Base-by-base conservation (phyloP, 768 basidiomycete species). In the Amanita subjunquillea region DNA sequence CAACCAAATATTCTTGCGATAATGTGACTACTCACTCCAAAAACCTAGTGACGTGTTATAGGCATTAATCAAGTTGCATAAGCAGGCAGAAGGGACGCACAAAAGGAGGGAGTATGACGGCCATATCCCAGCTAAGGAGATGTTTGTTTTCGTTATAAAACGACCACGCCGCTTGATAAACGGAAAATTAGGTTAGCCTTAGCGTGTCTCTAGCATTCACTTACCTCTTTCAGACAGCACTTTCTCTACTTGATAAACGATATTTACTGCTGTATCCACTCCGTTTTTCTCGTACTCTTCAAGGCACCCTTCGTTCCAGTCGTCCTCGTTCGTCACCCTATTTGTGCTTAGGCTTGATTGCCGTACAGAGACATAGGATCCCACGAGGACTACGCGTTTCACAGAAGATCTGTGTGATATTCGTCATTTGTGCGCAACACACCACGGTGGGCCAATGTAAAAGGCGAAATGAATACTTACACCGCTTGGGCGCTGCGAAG, bases 371-470 rank as follows among this genome's bases (percentile, higher is more conserved):
- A 77, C 84, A 46, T 63, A 68, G 1, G 85, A 87, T 8, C 80
- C 81, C 0, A 84, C 85, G 53, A 87, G 64, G 6, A 90, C 79
- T 38, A 91, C 68, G 3, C 88, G 77, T 62, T 85, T 80, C 57
- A 91, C 70, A 6, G 62, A 58, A n/a, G 72, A 56, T 10, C 30
- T 17, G 27, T n/a, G 3, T 6, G 34, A 34, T 34, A 34, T 34
- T 4, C 32, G 32, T 34, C 4, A 34, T 12, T 34, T 30, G 32
- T 34, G 9, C 1, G 34, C 34, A 34, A 34, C 10, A 34, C 30
- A 5, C 30, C 15, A 32, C 36, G 15, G 3, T 32, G 8, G 30
- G 50, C 22, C 6, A 39, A 17, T 17, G 17, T 17, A 17, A 7
- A 9, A 5, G 10, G 23, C 6, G 22, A 23, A 48, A 36, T 2